These are phyloP conservation scores for Scheffersomyces stipitis DNA, from an alignment of 805 yeast species.

Conservation along the genomic window DNA sequence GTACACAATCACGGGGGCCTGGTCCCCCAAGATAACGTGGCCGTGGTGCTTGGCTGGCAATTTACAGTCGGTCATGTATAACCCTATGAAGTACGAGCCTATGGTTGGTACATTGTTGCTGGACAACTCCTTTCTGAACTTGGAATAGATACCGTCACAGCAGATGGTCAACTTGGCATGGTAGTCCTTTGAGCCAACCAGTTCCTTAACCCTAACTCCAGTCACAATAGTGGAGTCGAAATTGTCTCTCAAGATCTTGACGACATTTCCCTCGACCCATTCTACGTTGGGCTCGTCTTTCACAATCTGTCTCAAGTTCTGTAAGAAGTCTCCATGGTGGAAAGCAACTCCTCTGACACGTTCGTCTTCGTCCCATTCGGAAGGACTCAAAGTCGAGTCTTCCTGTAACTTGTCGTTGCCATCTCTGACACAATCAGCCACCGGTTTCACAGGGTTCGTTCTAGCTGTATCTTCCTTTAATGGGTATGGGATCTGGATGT, in stretches of 20 bases:
- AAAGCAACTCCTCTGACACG: constrained; percentile 77
- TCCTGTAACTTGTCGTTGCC: constrained; percentile 55
- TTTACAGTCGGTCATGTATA: constrained; percentile 71
- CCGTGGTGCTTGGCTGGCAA: constrained; percentile 78
- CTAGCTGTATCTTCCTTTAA: constrained; percentile 47
- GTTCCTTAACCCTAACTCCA: constrained; percentile 68
- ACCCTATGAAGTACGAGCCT: constrained; percentile 84
- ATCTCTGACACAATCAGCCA: constrained; percentile 53
- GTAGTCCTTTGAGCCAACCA: constrained; percentile 26
- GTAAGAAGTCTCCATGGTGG: constrained; percentile 87
- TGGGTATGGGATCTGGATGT: constrained; percentile 70
- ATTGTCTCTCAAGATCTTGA: constrained; percentile 56
- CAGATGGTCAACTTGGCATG: constrained; percentile 67
- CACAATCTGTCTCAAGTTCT: constrained; percentile 73
- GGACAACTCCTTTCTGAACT: constrained; percentile 74
- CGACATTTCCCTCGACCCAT: constrained; percentile 80
- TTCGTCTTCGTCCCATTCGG: constrained; percentile 59
- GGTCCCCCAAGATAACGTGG: constrained; percentile 83
- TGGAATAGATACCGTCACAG: constrained; percentile 94
- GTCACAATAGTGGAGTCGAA: constrained; percentile 51
- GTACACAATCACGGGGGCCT: constrained; percentile 85
- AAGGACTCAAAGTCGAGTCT: constrained; percentile 48
- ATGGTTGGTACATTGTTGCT: constrained; percentile 62
- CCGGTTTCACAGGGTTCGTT: constrained; percentile 45
- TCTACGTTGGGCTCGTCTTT: constrained; percentile 71